phyloP scores from a whole-genome alignment of 2,329 filamentous ascomycete species.

The Aotearoamyces nothofagi region DNA sequence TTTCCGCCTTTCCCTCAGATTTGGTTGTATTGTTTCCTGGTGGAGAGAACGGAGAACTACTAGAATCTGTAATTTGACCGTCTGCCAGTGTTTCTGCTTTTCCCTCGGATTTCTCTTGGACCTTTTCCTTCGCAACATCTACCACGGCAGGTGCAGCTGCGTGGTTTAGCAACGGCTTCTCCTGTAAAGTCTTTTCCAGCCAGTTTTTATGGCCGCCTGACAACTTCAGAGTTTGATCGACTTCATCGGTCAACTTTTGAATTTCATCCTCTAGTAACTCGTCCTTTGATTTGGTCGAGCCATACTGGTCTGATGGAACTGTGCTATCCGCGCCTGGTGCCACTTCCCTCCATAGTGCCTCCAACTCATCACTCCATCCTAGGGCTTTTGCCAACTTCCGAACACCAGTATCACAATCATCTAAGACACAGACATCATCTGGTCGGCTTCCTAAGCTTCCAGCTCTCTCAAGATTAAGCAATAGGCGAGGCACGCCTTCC shows the following conservation, averaged over 20 bases:
- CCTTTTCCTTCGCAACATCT: no score
- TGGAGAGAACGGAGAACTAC: no score
- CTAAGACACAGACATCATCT: slow-evolving; percentile 76
- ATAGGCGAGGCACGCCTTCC: slow-evolving; percentile 53
- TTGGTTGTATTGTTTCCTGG: no score
- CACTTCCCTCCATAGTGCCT: slow-evolving; percentile 54
- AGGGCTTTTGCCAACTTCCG: slow-evolving; percentile 62
- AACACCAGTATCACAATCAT: slow-evolving; percentile 72
- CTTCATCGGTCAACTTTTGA: slow-evolving; percentile 20
- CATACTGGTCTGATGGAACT: slow-evolving; percentile 22
- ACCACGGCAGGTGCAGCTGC: no score
- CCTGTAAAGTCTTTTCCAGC: slow-evolving; percentile 14
- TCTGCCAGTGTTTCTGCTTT: no score
- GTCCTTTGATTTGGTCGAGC: slow-evolving; percentile 25
- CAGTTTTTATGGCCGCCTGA: slow-evolving; percentile 16
- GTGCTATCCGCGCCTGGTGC: slow-evolving; percentile 38
- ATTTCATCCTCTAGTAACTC: slow-evolving; percentile 27
- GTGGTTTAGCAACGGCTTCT: no score
- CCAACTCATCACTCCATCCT: slow-evolving; percentile 77
- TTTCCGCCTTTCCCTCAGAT: no score
- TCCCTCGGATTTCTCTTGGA: no score
- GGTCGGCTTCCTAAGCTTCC: slow-evolving; percentile 60
- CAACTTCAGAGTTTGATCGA: slow-evolving; percentile 19
- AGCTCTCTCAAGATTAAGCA: slow-evolving; percentile 79
- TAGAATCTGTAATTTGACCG: no score